Conservation (phyloP, 495 filamentous ascomycete species). For the Penicillium riverlandense region DNA sequence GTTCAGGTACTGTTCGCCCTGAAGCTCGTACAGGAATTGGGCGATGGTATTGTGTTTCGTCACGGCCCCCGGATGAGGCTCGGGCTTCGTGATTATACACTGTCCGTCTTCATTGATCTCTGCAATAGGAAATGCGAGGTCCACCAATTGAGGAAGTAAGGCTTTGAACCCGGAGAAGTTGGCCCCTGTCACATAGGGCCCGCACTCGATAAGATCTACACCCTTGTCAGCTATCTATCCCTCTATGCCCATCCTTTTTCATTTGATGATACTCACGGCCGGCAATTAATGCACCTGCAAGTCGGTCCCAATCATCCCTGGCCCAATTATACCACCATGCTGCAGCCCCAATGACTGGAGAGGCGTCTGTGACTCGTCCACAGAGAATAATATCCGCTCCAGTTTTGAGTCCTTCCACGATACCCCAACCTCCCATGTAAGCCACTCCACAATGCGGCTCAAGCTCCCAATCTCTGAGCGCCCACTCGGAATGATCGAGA, state of each 20-base stretch:
- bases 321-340: slow-evolving; percentile 32
- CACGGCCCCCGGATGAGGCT: not conserved
- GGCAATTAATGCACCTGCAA: slow-evolving; percentile 31
- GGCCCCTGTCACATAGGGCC: slow-evolving; percentile 34
- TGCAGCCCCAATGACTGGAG: slow-evolving; percentile 31
- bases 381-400: slow-evolving; percentile 43
- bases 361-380: slow-evolving; percentile 36
- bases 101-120: slow-evolving; percentile 31
- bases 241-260: no score
- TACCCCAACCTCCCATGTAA: slow-evolving; percentile 27
- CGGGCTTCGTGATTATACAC: slow-evolving; percentile 14
- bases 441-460: slow-evolving; percentile 9
- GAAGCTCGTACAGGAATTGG: slow-evolving; percentile 47
- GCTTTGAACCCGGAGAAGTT: slow-evolving; percentile 43
- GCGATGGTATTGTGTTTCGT: slow-evolving; percentile 33
- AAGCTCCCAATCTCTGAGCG: slow-evolving; percentile 2
- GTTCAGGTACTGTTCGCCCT: slow-evolving; percentile 41
- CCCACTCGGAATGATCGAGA: slow-evolving; percentile 8
- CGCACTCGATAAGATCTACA: slow-evolving; percentile 36
- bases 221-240: no score
- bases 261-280: slow-evolving; percentile 15
- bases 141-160: not conserved
- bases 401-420: slow-evolving; percentile 26
- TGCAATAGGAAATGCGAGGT: slow-evolving; percentile 36
- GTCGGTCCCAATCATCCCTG: slow-evolving; percentile 16